Conservation (phyloP, 495 filamentous ascomycete species). For the Tuber brumale region DNA sequence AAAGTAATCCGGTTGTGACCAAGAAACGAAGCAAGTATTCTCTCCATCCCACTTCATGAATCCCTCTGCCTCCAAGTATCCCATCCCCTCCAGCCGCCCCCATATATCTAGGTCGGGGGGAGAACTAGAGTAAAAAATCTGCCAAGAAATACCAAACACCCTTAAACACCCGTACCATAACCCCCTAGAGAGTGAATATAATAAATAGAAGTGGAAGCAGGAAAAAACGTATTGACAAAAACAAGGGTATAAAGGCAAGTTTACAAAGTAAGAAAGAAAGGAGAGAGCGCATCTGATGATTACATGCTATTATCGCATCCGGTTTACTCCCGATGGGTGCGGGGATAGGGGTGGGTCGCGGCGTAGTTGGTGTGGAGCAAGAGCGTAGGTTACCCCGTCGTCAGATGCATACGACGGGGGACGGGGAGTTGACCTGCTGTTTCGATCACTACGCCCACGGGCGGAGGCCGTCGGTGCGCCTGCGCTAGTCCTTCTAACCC, state of each 20-base stretch:
- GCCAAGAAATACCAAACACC: neutral
- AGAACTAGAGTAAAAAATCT: neutral
- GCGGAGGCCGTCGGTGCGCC: conserved; percentile 32
- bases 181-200: neutral
- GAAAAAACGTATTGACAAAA: neutral
- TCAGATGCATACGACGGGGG: conserved; percentile 68
- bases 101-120: neutral
- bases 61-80: neutral
- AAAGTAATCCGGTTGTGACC: neutral
- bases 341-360: conserved; percentile 45
- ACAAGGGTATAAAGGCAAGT: neutral
- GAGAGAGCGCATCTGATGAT: neutral
- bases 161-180: neutral
- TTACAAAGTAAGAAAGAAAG: neutral
- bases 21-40: neutral
- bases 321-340: conserved; percentile 47
- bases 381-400: conserved; percentile 62
- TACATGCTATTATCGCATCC: neutral
- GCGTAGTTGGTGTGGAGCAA: conserved; percentile 52
- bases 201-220: neutral
- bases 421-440: conserved; percentile 42
- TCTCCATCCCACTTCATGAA: neutral
- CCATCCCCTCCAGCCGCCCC: neutral
- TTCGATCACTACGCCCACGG: conserved; percentile 33
- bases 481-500: conserved; percentile 54